A percentile compares a stretch with the other conserved stretches of the same genome.
phyloP scores from a whole-genome alignment of 1,139 yeast genomes.

The Candida smagusa region DNA sequence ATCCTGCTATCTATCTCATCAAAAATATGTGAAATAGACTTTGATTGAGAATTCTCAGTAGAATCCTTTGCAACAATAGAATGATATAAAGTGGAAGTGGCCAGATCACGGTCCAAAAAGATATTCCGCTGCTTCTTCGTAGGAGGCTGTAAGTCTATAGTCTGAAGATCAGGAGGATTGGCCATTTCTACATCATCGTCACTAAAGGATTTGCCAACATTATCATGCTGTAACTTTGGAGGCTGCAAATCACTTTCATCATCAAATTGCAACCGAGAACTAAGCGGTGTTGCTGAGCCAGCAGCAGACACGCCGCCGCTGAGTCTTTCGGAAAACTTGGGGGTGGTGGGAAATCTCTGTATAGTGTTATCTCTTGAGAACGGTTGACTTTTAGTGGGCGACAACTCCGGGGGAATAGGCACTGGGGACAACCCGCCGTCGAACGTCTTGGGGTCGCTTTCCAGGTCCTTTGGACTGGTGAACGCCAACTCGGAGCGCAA shows the following conservation, averaged over 20 bases:
- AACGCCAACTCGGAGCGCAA: constrained; percentile 30
- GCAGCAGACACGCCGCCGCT: constrained; percentile 12
- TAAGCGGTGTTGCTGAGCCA: constrained; percentile 1
- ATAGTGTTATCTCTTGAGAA: constrained; percentile 23
- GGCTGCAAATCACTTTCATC: constrained; percentile 32
- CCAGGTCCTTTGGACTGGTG: constrained; percentile 9
- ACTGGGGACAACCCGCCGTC: constrained; percentile 23
- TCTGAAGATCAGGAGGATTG: constrained; percentile 9
- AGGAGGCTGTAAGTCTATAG: constrained; percentile 3
- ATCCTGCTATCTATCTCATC: constrained; percentile 22
- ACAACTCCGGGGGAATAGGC: constrained; percentile 17
- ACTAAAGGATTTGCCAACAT: constrained; percentile 1
- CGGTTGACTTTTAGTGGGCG: constrained; percentile 15
- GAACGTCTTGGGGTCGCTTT: neutral
- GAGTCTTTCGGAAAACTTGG: constrained; percentile 27
- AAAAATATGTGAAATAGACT: constrained; percentile 30
- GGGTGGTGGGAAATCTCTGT: constrained; percentile 51
- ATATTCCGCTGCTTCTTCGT: constrained; percentile 19
- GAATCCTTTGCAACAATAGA: constrained; percentile 20
- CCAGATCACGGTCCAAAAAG: constrained; percentile 29
- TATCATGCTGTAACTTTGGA: constrained; percentile 22
- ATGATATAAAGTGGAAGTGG: constrained; percentile 31
- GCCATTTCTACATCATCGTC: constrained; percentile 13
- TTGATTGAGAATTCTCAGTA: constrained; percentile 20
- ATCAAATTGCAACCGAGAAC: constrained; percentile 12